Conservation (phyloP, 805 yeast genomes). For the Wickerhamiella australiensis region DNA sequence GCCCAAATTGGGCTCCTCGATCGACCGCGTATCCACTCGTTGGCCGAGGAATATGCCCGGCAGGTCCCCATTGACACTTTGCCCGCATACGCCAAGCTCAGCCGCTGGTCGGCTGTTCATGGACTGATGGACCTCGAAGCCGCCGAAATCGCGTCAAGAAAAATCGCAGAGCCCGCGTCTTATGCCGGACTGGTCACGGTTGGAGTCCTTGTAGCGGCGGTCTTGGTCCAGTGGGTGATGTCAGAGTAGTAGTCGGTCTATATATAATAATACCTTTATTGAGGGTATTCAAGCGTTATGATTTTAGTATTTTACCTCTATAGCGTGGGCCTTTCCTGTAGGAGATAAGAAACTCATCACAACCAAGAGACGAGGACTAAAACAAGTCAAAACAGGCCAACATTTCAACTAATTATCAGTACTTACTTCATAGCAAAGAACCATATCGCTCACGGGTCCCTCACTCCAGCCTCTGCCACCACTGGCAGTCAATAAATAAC, state of each 20-base stretch:
- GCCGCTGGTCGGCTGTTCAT: slow-evolving; percentile 28
- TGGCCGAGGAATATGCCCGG: slow-evolving; percentile 16
- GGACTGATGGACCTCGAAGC: neutral
- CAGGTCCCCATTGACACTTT: slow-evolving; percentile 18
- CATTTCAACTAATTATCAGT: neutral
- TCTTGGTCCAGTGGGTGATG: neutral
- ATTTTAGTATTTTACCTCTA: too few relatives aligned
- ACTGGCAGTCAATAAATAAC: slow-evolving; percentile 80
- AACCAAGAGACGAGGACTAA: too few relatives aligned
- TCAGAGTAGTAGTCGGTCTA: neutral
- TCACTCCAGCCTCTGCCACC: slow-evolving; percentile 97
- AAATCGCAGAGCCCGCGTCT: neutral
- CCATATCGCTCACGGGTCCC: slow-evolving; percentile 55
- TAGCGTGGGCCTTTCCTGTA: neutral
- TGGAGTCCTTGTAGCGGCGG: neutral
- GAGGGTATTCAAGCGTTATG: too few relatives aligned
- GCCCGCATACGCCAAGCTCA: slow-evolving; percentile 22
- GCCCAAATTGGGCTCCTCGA: slow-evolving; percentile 12
- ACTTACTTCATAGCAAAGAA: slow-evolving; percentile 50
- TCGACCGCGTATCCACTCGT: slow-evolving; percentile 17
- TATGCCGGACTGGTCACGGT: neutral
- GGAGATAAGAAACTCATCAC: too few relatives aligned
- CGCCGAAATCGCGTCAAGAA: neutral
- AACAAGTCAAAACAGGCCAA: neutral
- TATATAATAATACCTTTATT: too few relatives aligned